These are phyloP conservation scores for Eutrema yunnanense DNA, from an alignment of 345 rosid species.

Conservation along the genomic window DNA sequence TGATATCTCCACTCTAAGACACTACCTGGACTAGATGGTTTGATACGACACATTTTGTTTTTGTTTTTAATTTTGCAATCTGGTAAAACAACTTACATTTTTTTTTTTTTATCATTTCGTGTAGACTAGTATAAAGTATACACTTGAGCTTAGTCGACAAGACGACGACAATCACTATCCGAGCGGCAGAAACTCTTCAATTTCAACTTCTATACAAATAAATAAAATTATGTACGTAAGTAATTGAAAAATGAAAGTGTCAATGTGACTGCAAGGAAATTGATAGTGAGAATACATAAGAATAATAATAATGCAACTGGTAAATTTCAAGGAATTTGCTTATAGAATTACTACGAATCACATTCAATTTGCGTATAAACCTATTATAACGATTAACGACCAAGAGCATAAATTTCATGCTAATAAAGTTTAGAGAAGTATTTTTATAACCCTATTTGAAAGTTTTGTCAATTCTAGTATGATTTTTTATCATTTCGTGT, in stretches of 20 bases:
- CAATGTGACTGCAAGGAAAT: not conserved
- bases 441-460: too few species aligned
- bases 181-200: not conserved
- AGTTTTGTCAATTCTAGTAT: too few species aligned
- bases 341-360: not conserved
- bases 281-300: not conserved
- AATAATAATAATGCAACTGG: not conserved
- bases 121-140: not conserved
- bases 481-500: not conserved
- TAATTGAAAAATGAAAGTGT: not conserved
- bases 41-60: too few species aligned
- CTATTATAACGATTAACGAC: too few species aligned
- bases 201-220: not conserved
- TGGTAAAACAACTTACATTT: not conserved
- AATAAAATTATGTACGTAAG: not conserved
- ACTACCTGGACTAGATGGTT: too few species aligned
- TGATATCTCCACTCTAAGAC: too few species aligned
- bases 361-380: too few species aligned
- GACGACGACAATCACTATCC: conserved; percentile 10
- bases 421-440: too few species aligned
- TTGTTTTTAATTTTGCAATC: not conserved
- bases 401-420: too few species aligned
- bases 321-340: conserved; percentile 5
- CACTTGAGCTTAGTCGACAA: conserved; percentile 14
- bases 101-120: not conserved